Conservation (phyloP, 441 rosid species). For the Lepidium campestre region DNA sequence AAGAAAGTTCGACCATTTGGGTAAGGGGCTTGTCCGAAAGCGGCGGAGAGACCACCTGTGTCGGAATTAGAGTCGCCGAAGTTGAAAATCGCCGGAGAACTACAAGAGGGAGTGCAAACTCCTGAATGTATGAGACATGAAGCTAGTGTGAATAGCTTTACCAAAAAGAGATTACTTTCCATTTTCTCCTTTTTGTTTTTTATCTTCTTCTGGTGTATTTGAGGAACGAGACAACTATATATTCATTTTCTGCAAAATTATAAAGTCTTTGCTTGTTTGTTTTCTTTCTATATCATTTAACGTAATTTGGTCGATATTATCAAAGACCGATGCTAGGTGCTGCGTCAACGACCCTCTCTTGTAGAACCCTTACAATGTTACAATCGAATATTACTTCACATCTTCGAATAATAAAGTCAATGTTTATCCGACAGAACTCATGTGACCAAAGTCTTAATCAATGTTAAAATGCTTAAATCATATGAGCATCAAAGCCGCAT, state of each 20-base stretch:
- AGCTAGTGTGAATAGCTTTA: not conserved
- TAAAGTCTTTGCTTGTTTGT: too few relatives aligned
- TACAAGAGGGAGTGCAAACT: conserved; percentile 19
- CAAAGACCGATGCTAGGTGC: too few relatives aligned
- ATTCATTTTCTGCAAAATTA: not conserved
- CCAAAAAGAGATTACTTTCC: not conserved
- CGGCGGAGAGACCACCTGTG: conserved; percentile 63
- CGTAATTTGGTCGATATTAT: too few relatives aligned
- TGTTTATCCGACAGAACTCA: not conserved
- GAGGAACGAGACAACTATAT: not conserved
- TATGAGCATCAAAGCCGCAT: not conserved
- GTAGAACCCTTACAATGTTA: too few relatives aligned
- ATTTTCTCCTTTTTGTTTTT: not conserved
- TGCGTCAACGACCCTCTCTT: too few relatives aligned
- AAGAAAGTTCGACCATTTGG: conserved; percentile 54
- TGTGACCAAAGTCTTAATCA: not conserved
- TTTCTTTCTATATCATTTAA: too few relatives aligned
- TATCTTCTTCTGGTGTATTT: not conserved
- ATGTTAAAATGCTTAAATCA: not conserved
- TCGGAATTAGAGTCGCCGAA: conserved; percentile 71
- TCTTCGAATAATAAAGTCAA: not conserved
- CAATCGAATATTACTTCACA: too few relatives aligned
- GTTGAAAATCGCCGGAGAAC: conserved; percentile 53
- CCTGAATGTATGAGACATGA: conserved; percentile 9
- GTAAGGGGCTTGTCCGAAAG: conserved; percentile 46